These are phyloP conservation scores for Alnus rubra DNA, from an alignment of 306 rosid species.

Conservation along the genomic window DNA sequence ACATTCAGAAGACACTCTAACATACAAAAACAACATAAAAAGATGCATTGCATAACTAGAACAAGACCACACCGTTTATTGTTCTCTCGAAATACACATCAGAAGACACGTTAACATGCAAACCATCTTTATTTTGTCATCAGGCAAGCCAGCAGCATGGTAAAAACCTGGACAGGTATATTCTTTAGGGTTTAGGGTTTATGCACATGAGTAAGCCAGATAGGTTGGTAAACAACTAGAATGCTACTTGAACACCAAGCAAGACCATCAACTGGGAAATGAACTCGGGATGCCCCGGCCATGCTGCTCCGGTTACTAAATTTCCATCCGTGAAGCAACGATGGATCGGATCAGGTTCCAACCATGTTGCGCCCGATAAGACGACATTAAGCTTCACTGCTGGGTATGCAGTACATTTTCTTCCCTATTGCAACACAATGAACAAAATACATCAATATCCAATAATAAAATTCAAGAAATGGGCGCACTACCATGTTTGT, in stretches of 20 bases:
- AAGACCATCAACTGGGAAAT: conserved; percentile 74
- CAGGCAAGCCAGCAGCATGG: not conserved
- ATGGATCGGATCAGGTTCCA: conserved; percentile 84
- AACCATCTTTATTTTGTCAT: not conserved
- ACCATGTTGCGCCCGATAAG: conserved; percentile 71
- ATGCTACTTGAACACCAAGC: conserved; percentile 59
- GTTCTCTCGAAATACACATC: not conserved
- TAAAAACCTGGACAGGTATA: not conserved
- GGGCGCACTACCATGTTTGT: not conserved
- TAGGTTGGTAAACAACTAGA: conserved; percentile 31
- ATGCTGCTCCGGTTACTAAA: conserved; percentile 84
- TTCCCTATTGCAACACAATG: conserved; percentile 51
- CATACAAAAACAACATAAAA: too few relatives aligned
- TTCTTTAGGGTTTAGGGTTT: not conserved
- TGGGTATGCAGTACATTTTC: conserved; percentile 87
- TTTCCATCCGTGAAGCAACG: conserved; percentile 87
- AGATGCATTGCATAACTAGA: not conserved
- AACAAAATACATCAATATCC: not conserved
- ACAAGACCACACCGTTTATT: not conserved
- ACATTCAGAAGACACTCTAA: too few relatives aligned
- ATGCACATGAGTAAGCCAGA: not conserved
- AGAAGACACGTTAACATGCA: not conserved
- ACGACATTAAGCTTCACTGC: conserved; percentile 75
- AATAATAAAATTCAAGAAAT: not conserved
- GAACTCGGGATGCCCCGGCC: conserved; percentile 91